Evolutionary conservation across 768 basidiomycete genomes (phyloP).

Genomic region (Baorangia bicolor): DNA sequence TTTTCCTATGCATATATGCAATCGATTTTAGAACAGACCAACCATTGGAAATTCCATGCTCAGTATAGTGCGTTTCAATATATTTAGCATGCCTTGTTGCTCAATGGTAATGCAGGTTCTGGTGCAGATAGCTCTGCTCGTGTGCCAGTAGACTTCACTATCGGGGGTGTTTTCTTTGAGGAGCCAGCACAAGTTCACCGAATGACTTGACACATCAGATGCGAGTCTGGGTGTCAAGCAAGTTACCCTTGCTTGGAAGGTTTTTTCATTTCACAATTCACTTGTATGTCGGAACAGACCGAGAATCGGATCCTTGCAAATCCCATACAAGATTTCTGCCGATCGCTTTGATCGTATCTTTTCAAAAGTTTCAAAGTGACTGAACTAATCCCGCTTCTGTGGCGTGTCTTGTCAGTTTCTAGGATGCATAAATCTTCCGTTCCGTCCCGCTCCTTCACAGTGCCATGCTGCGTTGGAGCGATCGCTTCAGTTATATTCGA

Average conservation of each 20-base stretch:
- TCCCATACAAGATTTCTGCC: background rate
- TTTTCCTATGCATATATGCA: too few relatives aligned
- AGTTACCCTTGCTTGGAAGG: background rate
- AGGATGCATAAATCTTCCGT: conserved; percentile 12
- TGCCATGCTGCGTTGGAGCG: background rate
- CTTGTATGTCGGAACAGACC: background rate
- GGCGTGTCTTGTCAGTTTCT: background rate
- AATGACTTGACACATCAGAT: background rate
- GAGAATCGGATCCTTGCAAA: background rate
- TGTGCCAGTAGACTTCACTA: conserved; percentile 47
- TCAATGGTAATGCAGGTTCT: conserved; percentile 36
- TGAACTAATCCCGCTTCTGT: background rate
- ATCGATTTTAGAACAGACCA: conserved; percentile 33
- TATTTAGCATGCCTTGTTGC: background rate
- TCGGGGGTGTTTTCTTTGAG: conserved; percentile 51
- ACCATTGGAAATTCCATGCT: conserved; percentile 54
- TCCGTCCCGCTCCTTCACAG: conserved; percentile 7
- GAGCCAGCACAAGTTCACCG: conserved; percentile 28
- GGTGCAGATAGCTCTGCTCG: conserved; percentile 48
- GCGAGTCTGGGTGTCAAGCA: background rate
- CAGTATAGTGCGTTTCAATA: conserved; percentile 42
- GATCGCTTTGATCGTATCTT: conserved; percentile 2
- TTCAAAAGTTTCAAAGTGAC: conserved; percentile 15
- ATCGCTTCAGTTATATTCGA: background rate
- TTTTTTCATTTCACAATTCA: background rate